These are phyloP conservation scores for Vigna mungo DNA, from an alignment of 306 rosid genomes.

Conservation along the genomic window DNA sequence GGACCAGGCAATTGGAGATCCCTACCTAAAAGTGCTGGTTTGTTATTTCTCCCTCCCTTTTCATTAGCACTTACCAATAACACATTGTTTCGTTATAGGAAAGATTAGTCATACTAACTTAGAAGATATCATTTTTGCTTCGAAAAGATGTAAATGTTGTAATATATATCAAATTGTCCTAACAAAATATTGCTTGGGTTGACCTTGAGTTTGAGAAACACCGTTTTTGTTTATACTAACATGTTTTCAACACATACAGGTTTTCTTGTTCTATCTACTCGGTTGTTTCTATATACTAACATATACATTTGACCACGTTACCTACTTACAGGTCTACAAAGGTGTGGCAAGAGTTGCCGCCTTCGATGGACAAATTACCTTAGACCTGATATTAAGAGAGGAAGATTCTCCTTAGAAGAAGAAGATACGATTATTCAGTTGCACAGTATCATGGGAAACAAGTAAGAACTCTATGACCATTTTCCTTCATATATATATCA, in stretches of 20 bases:
- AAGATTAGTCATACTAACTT: background rate
- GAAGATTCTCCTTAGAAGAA: conserved; percentile 87
- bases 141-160: background rate
- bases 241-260: too few species aligned
- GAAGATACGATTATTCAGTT: conserved; percentile 81
- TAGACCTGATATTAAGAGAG: conserved; percentile 88
- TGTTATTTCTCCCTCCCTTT: background rate
- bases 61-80: background rate
- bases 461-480: conserved; percentile 48
- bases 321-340: conserved; percentile 58
- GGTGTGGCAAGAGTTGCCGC: conserved; percentile 94
- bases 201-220: too few species aligned
- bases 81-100: background rate
- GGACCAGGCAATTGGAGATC: conserved; percentile 82
- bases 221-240: too few species aligned
- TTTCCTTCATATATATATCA: background rate
- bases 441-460: conserved; percentile 82
- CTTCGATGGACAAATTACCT: conserved; percentile 91
- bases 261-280: too few species aligned
- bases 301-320: too few species aligned
- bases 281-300: too few species aligned
- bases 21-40: conserved; percentile 84
- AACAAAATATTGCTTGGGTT: too few species aligned
- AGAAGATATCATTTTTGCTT: background rate
- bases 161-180: too few species aligned